Percentiles rank a stretch among this genome's conserved stretches.
phyloP scores from a whole-genome alignment of 2,329 filamentous ascomycete species.

The Fusarium albosuccineum region DNA sequence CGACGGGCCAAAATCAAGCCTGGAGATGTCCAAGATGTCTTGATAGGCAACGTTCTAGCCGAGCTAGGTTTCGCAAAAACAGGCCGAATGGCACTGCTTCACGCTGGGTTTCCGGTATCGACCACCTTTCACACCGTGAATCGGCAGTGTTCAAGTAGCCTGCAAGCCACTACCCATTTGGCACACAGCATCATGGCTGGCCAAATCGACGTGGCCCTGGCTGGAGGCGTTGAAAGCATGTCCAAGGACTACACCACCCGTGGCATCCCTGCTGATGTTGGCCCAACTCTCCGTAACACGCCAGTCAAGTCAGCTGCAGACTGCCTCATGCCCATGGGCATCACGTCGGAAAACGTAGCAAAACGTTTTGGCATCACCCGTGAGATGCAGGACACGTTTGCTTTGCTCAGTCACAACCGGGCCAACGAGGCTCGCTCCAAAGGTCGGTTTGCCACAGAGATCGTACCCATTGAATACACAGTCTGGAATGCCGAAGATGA shows the following conservation, averaged over 20 bases:
- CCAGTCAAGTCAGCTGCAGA: slow-evolving; percentile 77
- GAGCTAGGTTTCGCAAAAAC: slow-evolving; percentile 92
- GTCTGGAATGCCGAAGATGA: neutral
- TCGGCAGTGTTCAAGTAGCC: slow-evolving; percentile 83
- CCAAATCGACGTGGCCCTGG: slow-evolving; percentile 79
- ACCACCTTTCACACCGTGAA: slow-evolving; percentile 89
- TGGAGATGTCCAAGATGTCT: slow-evolving; percentile 78
- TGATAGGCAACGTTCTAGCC: slow-evolving; percentile 87
- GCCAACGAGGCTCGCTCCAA: slow-evolving; percentile 76
- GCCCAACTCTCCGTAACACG: slow-evolving; percentile 76
- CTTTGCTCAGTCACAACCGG: slow-evolving; percentile 77
- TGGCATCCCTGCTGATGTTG: slow-evolving; percentile 84
- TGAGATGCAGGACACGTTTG: slow-evolving; percentile 84
- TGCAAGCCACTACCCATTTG: slow-evolving; percentile 81
- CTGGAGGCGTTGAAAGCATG: slow-evolving; percentile 95
- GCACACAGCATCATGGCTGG: slow-evolving; percentile 81
- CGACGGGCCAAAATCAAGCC: slow-evolving; percentile 61
- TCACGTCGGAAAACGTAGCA: slow-evolving; percentile 93
- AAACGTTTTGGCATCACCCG: slow-evolving; percentile 78
- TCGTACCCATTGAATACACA: slow-evolving; percentile 71
- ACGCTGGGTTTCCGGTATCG: slow-evolving; percentile 78
- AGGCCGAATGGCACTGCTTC: slow-evolving; percentile 87
- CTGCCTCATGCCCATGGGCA: slow-evolving; percentile 94
- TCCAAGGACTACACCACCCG: slow-evolving; percentile 85
- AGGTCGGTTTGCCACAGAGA: slow-evolving; percentile 81